Base-by-base conservation (phyloP, 2,329 filamentous ascomycete species). In the Arthroderma sp. region DNA sequence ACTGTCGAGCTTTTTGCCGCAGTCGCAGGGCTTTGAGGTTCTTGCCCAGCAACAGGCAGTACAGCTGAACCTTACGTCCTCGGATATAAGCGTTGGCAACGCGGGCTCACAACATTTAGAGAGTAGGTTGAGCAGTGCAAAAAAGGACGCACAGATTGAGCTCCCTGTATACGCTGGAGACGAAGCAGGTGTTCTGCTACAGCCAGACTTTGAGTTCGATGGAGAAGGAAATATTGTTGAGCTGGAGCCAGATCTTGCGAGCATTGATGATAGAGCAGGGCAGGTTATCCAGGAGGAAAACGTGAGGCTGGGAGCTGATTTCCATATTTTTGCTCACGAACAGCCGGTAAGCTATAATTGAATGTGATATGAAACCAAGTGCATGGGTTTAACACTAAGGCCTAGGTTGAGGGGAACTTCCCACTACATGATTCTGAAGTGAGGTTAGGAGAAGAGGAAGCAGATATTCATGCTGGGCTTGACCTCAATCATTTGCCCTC, bases 171-270 rank as follows among this genome's bases (percentile, higher is more conserved):
- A 58, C 42, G 53, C 61, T 15, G 62, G 63, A 36, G 62, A 70
- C 10, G 68, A 70, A 42, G 63, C 62, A 7, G 64, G 70, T 15
- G 58, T 70, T 11, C 60, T 73, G 46, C 58, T 66, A 31, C 72
- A 77, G n/a, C 66, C 70, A 22, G 72, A 72, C 43, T 78, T 83
- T 52, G 71, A 69, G 33, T 73, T 82, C 50, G 78, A 80, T 51
- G 75, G 70, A 9, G 70, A 82, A 48, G 78, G 78, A 5, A 73
- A 75, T 50, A 61, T 82, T 4, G 57, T 74, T 29, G 73, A 77
- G 42, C 56, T 74, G 38, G 52, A 52, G 28, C 46, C 29, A 36
- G 50, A 39, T 40, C 45, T 22, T 48, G 45, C 1, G 15, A 22
- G 2, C 3, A 22, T 22, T 22, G 15, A 22, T 22, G 3, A 22